These are phyloP conservation scores for Trichoderma endophyticum DNA, from an alignment of 2,329 filamentous ascomycete species.

Conservation along the genomic window DNA sequence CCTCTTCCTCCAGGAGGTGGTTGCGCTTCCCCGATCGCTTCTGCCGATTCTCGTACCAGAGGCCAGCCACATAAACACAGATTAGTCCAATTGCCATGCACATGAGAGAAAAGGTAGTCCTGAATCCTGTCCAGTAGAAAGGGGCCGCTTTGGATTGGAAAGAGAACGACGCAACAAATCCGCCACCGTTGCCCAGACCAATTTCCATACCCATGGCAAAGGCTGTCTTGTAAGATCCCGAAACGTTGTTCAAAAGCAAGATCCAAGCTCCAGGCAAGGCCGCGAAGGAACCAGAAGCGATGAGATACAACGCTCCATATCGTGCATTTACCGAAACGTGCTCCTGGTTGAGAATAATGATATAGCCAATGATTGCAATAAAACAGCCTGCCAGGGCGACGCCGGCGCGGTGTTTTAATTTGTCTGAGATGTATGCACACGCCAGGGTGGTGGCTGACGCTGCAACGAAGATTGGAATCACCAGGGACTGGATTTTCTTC, in stretches of 20 bases:
- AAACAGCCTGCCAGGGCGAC: background rate
- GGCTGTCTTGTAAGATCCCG: slow-evolving; percentile 7
- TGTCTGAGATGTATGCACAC: slow-evolving; percentile 12
- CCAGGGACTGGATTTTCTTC: slow-evolving; percentile 3
- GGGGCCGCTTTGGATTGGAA: background rate
- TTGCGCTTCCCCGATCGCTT: background rate
- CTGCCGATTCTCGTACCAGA: slow-evolving; percentile 9
- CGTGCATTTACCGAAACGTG: slow-evolving; percentile 10
- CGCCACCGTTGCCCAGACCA: slow-evolving; percentile 9
- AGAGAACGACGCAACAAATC: slow-evolving; percentile 11
- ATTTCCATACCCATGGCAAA: slow-evolving; percentile 15
- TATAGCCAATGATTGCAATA: slow-evolving; percentile 8
- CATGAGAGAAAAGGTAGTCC: slow-evolving; percentile 5
- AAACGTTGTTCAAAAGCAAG: slow-evolving; percentile 6
- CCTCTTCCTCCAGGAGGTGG: background rate
- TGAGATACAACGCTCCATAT: slow-evolving; percentile 8
- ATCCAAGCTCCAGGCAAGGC: slow-evolving; percentile 8
- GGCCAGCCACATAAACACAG: background rate
- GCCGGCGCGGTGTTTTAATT: background rate
- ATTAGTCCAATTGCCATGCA: slow-evolving; percentile 5
- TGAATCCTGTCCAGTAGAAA: slow-evolving; percentile 10
- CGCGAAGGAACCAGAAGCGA: slow-evolving; percentile 3
- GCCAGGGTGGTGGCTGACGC: background rate
- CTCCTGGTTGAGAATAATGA: slow-evolving; percentile 3
- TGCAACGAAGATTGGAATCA: slow-evolving; percentile 2